Evolutionary conservation across 768 basidiomycete genomes (phyloP).

Genomic region (Collybia sp.): DNA sequence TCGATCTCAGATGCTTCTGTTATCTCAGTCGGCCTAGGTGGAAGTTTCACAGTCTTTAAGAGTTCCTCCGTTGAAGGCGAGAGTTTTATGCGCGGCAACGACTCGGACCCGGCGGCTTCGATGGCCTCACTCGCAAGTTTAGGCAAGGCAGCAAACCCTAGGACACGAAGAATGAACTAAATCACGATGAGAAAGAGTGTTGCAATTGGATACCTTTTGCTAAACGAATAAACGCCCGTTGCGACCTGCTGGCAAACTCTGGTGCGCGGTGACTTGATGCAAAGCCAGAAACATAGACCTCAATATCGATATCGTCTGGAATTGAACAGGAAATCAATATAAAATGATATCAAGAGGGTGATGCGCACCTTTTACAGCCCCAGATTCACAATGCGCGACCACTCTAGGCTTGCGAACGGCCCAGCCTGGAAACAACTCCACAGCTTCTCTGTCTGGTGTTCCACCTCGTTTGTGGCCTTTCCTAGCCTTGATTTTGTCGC

Average conservation of each 20-base stretch:
- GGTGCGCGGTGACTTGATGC: slow-evolving; percentile 57
- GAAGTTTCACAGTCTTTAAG: slow-evolving; percentile 39
- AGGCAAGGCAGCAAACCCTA: slow-evolving; percentile 74
- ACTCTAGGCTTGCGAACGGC: slow-evolving; percentile 49
- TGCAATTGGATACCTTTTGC: slow-evolving; percentile 57
- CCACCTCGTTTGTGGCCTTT: slow-evolving; percentile 10
- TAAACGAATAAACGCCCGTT: slow-evolving; percentile 68
- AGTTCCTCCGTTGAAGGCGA: slow-evolving; percentile 47
- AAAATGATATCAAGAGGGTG: too few relatives aligned
- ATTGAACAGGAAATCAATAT: too few relatives aligned
- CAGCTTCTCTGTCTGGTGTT: slow-evolving; percentile 35
- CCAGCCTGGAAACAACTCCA: slow-evolving; percentile 80
- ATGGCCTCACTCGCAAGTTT: slow-evolving; percentile 40
- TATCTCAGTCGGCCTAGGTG: slow-evolving; percentile 57
- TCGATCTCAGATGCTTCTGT: slow-evolving; percentile 53
- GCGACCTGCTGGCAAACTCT: slow-evolving; percentile 64
- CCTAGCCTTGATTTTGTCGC: slow-evolving; percentile 43
- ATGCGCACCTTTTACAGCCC: too few relatives aligned
- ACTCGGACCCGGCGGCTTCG: slow-evolving; percentile 22
- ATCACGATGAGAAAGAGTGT: background rate
- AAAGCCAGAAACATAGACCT: slow-evolving; percentile 75
- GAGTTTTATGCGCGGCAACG: slow-evolving; percentile 18
- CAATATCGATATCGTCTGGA: slow-evolving; percentile 60
- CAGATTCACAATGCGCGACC: too few relatives aligned
- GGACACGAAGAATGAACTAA: background rate